A percentile compares a stretch with the other conserved stretches of the same genome.
phyloP scores from a whole-genome alignment of 2,329 filamentous ascomycete genomes.

The Apiospora pterosperma region DNA sequence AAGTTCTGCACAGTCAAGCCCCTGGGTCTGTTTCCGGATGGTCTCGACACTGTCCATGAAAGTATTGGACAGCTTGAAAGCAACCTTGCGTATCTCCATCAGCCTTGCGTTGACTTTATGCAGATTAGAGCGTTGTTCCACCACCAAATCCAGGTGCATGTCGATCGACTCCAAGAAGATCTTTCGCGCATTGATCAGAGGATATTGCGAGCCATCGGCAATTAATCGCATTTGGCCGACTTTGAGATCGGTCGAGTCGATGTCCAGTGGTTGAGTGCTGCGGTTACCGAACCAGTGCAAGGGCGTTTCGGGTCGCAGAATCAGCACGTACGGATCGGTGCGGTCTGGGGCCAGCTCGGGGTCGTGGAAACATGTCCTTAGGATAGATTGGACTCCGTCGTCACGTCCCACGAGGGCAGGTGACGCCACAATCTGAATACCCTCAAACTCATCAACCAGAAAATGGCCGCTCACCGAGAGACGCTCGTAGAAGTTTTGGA shows the following conservation, averaged over 20 bases:
- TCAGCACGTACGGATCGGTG: conserved; percentile 78
- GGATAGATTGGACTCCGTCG: conserved; percentile 79
- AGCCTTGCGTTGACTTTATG: conserved; percentile 87
- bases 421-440: conserved; percentile 81
- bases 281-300: conserved; percentile 80
- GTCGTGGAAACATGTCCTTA: conserved; percentile 64
- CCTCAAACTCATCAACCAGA: conserved; percentile 75
- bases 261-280: conserved; percentile 67
- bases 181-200: conserved; percentile 74
- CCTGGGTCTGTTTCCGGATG: conserved; percentile 79
- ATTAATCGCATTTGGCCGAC: conserved; percentile 83
- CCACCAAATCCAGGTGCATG: conserved; percentile 80
- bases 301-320: conserved; percentile 76
- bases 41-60: conserved; percentile 99
- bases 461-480: conserved; percentile 84
- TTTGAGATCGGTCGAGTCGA: conserved; percentile 81
- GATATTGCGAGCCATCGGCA: conserved; percentile 78
- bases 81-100: conserved; percentile 91
- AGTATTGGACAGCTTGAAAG: conserved; percentile 93
- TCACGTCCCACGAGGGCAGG: conserved; percentile 71
- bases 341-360: conserved; percentile 58
- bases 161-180: conserved; percentile 76
- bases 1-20: conserved; percentile 86
- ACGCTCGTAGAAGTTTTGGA: conserved; percentile 76
- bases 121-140: conserved; percentile 90